Evolutionary conservation across 148 eudicot species (phyloP), one percentile per base, ranked within the genome.

Genomic region (Silene conica): DNA sequence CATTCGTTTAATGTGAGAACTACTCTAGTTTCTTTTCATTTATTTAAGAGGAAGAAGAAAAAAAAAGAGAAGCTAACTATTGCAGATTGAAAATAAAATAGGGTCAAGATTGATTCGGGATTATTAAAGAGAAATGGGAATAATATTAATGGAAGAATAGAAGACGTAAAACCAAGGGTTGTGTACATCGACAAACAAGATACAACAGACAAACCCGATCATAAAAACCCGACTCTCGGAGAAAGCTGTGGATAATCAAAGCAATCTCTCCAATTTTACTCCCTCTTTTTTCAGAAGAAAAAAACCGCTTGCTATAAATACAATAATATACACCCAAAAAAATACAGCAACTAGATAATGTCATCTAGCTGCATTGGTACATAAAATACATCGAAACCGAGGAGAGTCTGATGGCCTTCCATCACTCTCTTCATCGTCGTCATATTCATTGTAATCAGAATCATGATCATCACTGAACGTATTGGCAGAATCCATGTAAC

Each of bases 351-450:
- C 63, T 58, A 68, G 18, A 55, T 31, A 73, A 88, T 82, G 62
- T 92, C 84, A 91, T 81, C 89, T 82, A 50, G 93, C 88, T 60
- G 97, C 97, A 50, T 95, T 90, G 41, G 97, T 92, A 85, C 98
- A 94, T 74, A 94, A 81, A 41, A 86, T 90, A 82, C 98, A 94
- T 56, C 93, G 86, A 88, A 92, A 83, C 64, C 76, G 83, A 67
- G 85, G 73, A 63, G 62, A 78, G 70, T 81, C 86, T 4, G 83
- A 72, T 21, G 79, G 45, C 69, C 56, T 74, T 59, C 82, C 85
- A 12, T 81, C 85, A 4, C 77, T 80, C 8, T 81, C 86, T 46
- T 87, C 91, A 6, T 83, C 89, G 5, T 86, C 84, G 65, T 87
- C 86, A 64, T 83, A 77, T 18, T 61, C 84, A 20, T 79, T 89